Percentiles rank a stretch among this genome's conserved stretches.
Conservation (phyloP, 2,329 filamentous ascomycete species). For the Colletotrichum theobromicola region DNA sequence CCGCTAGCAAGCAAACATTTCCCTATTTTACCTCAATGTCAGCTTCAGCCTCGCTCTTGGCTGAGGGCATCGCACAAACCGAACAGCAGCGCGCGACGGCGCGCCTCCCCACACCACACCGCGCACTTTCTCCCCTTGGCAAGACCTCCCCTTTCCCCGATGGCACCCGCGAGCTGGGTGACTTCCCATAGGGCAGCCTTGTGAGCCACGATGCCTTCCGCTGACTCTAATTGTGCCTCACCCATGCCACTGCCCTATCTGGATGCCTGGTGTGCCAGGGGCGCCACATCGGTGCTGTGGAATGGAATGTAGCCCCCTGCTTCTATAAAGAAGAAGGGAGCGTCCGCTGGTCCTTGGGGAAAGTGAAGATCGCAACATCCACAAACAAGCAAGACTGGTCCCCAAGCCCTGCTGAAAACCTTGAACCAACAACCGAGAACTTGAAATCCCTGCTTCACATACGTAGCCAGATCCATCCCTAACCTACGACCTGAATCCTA, state of each 20-base stretch:
- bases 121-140: not conserved
- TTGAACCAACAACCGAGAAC: not conserved
- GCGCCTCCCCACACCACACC: not conserved
- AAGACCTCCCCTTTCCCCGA: not conserved
- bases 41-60: constrained; percentile 9
- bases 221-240: not conserved
- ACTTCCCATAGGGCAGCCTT: constrained; percentile 7
- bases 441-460: not conserved
- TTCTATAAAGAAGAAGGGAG: constrained; percentile 13
- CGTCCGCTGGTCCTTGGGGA: not conserved
- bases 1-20: not conserved
- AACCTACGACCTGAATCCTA: not conserved
- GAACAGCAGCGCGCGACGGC: not conserved
- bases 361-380: not conserved
- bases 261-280: not conserved
- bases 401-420: not conserved
- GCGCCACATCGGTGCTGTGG: not conserved
- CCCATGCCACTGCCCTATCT: not conserved
- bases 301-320: not conserved
- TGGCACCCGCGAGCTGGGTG: not conserved
- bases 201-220: not conserved
- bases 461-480: not conserved
- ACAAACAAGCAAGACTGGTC: not conserved
- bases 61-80: not conserved
- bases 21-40: not conserved